These are phyloP conservation scores for Termitomyces sp. DNA, from an alignment of 768 basidiomycete species.

Conservation along the genomic window DNA sequence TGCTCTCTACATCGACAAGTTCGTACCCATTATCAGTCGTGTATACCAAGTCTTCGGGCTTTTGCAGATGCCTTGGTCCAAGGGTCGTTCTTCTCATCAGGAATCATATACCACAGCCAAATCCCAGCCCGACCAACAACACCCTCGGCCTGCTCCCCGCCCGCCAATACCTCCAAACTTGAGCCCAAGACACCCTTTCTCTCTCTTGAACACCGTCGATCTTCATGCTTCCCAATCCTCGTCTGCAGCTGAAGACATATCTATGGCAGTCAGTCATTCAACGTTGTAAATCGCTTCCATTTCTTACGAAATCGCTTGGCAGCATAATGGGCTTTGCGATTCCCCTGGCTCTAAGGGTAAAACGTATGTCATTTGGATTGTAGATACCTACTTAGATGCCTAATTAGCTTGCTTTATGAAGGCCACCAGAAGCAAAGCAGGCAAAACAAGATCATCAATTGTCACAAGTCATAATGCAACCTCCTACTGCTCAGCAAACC, in stretches of 20 bases:
- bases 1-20: slow-evolving; percentile 4
- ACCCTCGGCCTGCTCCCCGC: slow-evolving; percentile 9
- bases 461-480: not conserved
- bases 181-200: slow-evolving; percentile 9
- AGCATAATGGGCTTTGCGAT: slow-evolving; percentile 6
- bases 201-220: slow-evolving; percentile 8
- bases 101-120: slow-evolving; percentile 11
- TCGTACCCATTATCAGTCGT: slow-evolving; percentile 1
- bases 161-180: slow-evolving; percentile 11
- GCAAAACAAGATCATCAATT: slow-evolving; percentile 8
- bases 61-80: slow-evolving; percentile 17
- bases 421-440: slow-evolving; percentile 8
- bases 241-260: slow-evolving; percentile 4
- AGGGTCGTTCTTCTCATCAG: slow-evolving; percentile 15
- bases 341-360: not conserved
- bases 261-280: slow-evolving; percentile 5
- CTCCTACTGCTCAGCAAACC: slow-evolving; percentile 1
- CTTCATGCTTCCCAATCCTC: slow-evolving; percentile 11
- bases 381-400: not conserved
- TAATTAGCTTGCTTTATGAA: slow-evolving; percentile 3
- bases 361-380: slow-evolving; percentile 3
- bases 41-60: not conserved
- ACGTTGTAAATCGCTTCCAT: not conserved
- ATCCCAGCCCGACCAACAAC: slow-evolving; percentile 12
- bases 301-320: slow-evolving; percentile 1